A percentile compares a stretch with the other conserved stretches of the same genome.
phyloP scores from a whole-genome alignment of 306 rosid genomes.

The Ochetophila trinervis region DNA sequence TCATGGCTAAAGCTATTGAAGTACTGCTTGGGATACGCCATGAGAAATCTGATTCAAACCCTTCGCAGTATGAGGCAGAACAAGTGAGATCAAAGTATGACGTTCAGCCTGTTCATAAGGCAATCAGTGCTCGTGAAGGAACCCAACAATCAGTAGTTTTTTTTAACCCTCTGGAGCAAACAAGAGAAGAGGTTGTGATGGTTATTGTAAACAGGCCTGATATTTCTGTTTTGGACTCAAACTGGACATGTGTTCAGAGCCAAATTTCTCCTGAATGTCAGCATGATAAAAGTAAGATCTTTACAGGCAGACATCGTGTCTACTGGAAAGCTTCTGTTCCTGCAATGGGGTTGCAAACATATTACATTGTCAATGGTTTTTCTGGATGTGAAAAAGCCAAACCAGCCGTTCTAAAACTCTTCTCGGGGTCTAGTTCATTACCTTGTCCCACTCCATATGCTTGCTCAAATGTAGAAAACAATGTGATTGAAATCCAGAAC shows the following conservation, averaged over 20 bases:
- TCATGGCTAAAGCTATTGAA: conserved; percentile 87
- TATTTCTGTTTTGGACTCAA: conserved; percentile 67
- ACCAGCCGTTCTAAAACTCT: conserved; percentile 64
- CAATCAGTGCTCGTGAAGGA: conserved; percentile 55
- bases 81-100: conserved; percentile 84
- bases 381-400: conserved; percentile 66
- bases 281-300: conserved; percentile 60
- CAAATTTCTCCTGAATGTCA: conserved; percentile 86
- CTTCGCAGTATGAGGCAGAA: conserved; percentile 74
- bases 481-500: conserved; percentile 65
- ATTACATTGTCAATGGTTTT: conserved; percentile 61
- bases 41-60: conserved; percentile 70
- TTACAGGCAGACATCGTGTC: conserved; percentile 81
- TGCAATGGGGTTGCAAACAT: conserved; percentile 83
- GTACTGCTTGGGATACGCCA: conserved; percentile 77
- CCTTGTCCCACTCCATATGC: conserved; percentile 72
- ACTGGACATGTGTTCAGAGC: conserved; percentile 75
- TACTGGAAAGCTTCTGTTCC: conserved; percentile 83
- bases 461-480: conserved; percentile 51
- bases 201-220: conserved; percentile 70
- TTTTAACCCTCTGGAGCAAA: conserved; percentile 81
- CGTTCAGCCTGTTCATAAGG: conserved; percentile 80
- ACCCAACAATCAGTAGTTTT: conserved; percentile 57
- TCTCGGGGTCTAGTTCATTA: conserved; percentile 47
- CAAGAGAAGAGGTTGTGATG: conserved; percentile 89